A percentile compares a stretch with the other conserved stretches of the same genome.
Evolutionary conservation across 108 stramenopile species (phyloP).

Genomic region (Cylindrotheca closterium): DNA sequence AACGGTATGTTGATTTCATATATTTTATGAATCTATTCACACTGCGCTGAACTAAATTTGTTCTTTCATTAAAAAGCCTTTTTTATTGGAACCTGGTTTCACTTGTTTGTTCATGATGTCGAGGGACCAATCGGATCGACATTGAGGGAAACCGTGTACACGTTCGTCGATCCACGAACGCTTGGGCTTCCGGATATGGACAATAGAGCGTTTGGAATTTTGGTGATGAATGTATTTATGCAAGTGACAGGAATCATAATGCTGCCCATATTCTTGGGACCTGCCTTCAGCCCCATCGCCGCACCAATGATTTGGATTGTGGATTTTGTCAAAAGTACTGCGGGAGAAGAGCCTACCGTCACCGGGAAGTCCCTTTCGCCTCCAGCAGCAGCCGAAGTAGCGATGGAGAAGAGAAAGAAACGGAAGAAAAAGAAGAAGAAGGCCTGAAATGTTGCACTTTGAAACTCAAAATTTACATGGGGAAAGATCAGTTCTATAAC

Average conservation of each 20-base stretch:
- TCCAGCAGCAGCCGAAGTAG: background rate
- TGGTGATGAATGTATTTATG: slow-evolving; percentile 66
- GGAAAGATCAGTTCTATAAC: no score
- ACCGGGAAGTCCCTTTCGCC: background rate
- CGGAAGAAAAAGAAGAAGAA: background rate
- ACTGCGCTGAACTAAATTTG: background rate
- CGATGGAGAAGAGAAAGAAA: background rate
- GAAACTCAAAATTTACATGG: no score
- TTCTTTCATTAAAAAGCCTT: slow-evolving; percentile 23
- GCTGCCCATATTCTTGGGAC: slow-evolving; percentile 67
- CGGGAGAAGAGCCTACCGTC: background rate
- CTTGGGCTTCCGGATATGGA: slow-evolving; percentile 32
- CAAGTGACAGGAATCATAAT: slow-evolving; percentile 61
- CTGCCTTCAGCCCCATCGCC: slow-evolving; percentile 53
- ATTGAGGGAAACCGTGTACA: slow-evolving; percentile 41
- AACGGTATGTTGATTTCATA: slow-evolving; percentile 39
- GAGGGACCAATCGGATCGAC: slow-evolving; percentile 55
- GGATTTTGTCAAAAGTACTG: background rate
- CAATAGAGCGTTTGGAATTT: slow-evolving; percentile 50
- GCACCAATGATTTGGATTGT: background rate
- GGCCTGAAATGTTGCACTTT: no score
- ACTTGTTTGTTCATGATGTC: slow-evolving; percentile 70
- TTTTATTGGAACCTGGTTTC: slow-evolving; percentile 68
- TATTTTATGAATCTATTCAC: background rate
- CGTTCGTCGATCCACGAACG: slow-evolving; percentile 31